Evolutionary conservation across 2,329 filamentous ascomycete species (phyloP).

Genomic region (Hypoxylon rubiginosum): DNA sequence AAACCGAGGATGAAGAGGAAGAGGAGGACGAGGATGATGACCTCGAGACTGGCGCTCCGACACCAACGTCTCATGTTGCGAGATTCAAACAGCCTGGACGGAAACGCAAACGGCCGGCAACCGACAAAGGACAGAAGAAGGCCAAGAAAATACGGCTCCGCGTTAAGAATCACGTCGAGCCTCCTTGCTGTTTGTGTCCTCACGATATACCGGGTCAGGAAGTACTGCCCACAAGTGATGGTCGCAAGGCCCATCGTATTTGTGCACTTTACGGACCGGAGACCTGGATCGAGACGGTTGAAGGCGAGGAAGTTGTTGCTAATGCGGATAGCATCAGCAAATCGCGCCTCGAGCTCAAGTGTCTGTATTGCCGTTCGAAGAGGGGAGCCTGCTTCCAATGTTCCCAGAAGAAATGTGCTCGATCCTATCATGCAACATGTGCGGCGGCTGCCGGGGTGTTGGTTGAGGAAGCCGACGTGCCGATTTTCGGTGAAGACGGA

Average conservation of each 20-base stretch:
- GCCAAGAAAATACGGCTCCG: slow-evolving; percentile 84
- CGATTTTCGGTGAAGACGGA: slow-evolving; percentile 89
- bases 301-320: slow-evolving; percentile 79
- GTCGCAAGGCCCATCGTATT: slow-evolving; percentile 85
- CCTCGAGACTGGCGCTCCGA: slow-evolving; percentile 72
- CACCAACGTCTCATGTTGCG: slow-evolving; percentile 79
- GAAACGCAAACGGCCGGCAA: slow-evolving; percentile 75
- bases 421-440: slow-evolving; percentile 95
- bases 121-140: slow-evolving; percentile 65
- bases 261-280: slow-evolving; percentile 94
- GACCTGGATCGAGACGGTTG: slow-evolving; percentile 82
- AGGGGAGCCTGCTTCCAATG: slow-evolving; percentile 98
- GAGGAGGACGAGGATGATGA: slow-evolving; percentile 73
- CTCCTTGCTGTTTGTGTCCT: slow-evolving; percentile 91
- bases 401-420: slow-evolving; percentile 91
- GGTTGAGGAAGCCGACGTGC: slow-evolving; percentile 87
- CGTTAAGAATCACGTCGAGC: slow-evolving; percentile 76
- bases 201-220: slow-evolving; percentile 87
- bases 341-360: slow-evolving; percentile 90
- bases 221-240: slow-evolving; percentile 89
- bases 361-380: slow-evolving; percentile 93
- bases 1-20: slow-evolving; percentile 79
- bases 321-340: slow-evolving; percentile 88
- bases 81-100: slow-evolving; percentile 70
- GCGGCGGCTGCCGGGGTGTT: slow-evolving; percentile 92